Conservation (phyloP, 2,329 filamentous ascomycete species). For the Verticillium zaregamsianum region DNA sequence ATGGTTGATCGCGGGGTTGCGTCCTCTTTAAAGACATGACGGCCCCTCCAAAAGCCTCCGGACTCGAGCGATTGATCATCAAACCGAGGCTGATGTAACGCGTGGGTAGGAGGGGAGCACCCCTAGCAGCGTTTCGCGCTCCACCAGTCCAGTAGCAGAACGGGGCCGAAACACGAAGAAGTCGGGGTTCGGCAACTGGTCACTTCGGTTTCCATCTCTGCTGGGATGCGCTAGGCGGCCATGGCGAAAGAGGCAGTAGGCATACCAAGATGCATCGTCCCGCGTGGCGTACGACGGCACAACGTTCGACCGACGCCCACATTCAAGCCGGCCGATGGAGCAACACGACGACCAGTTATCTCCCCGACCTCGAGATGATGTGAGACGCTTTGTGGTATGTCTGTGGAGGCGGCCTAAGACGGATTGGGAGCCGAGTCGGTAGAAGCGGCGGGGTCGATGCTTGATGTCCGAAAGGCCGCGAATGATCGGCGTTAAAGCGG, state of each 20-base stretch:
- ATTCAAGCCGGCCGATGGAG: background rate
- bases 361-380: background rate
- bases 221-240: background rate
- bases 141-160: background rate
- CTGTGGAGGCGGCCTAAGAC: background rate
- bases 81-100: background rate
- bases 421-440: background rate
- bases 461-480: background rate
- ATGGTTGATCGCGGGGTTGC: background rate
- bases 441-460: background rate
- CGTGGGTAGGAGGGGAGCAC: background rate
- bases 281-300: background rate
- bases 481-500: background rate
- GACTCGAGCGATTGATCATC: background rate
- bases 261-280: background rate
- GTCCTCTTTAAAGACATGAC: background rate
- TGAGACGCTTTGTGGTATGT: background rate
- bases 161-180: background rate
- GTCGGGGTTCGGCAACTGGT: background rate
- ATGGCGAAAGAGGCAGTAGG: background rate
- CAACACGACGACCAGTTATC: background rate
- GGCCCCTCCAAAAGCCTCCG: background rate
- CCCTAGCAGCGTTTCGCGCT: background rate
- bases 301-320: background rate
- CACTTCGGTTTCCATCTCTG: background rate